These are phyloP conservation scores for Ophiostoma ips DNA, from an alignment of 2,329 filamentous ascomycete species.

Conservation along the genomic window DNA sequence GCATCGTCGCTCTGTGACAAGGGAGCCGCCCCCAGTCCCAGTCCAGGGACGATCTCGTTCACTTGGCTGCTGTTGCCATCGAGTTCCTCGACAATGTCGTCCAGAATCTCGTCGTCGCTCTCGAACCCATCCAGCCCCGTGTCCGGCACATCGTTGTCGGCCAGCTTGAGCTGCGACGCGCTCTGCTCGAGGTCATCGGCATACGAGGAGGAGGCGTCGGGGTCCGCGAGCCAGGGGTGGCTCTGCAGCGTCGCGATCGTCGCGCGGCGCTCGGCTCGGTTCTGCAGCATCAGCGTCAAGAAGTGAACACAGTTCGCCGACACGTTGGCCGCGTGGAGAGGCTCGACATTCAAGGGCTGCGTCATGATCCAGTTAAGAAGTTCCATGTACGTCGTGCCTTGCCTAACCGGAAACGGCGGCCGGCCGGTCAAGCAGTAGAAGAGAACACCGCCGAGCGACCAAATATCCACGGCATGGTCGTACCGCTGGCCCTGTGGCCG, in stretches of 20 bases:
- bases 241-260: slow-evolving; percentile 55
- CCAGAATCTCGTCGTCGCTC: slow-evolving; percentile 19
- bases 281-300: slow-evolving; percentile 63
- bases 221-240: slow-evolving; percentile 57
- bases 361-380: slow-evolving; percentile 83
- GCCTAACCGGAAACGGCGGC: slow-evolving; percentile 69
- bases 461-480: slow-evolving; percentile 84
- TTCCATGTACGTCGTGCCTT: slow-evolving; percentile 61
- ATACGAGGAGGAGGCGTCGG: slow-evolving; percentile 28
- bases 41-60: slow-evolving; percentile 19
- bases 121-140: slow-evolving; percentile 5
- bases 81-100: slow-evolving; percentile 11
- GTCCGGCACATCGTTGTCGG: slow-evolving; percentile 3
- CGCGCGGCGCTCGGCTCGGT: slow-evolving; percentile 64
- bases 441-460: slow-evolving; percentile 87
- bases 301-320: slow-evolving; percentile 61
- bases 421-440: slow-evolving; percentile 71
- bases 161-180: slow-evolving; percentile 51
- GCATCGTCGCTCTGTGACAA: slow-evolving; percentile 65
- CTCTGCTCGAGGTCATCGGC: slow-evolving; percentile 45
- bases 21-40: slow-evolving; percentile 24
- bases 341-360: slow-evolving; percentile 49
- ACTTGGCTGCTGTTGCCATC: slow-evolving; percentile 19
- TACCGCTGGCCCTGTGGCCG: slow-evolving; percentile 49
- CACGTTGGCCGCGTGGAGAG: slow-evolving; percentile 44